phyloP scores from a whole-genome alignment of 2,329 filamentous ascomycete genomes.

The Penicillium sp. region DNA sequence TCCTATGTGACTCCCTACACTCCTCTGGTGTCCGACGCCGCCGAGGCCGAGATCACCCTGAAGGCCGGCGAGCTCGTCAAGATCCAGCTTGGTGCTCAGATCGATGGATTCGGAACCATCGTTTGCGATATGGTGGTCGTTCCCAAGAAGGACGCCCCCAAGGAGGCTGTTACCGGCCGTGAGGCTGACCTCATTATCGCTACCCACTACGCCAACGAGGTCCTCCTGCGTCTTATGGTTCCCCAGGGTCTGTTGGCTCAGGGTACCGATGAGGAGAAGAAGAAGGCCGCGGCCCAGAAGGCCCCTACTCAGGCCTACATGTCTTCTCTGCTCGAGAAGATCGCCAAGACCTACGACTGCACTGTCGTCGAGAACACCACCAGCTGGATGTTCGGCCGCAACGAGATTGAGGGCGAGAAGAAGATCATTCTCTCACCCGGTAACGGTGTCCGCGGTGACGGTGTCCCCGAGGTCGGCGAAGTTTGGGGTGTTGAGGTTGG shows the following conservation, averaged over 20 bases:
- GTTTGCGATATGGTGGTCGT: constrained; percentile 91
- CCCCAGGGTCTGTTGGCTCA: constrained; percentile 81
- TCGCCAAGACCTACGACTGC: constrained; percentile 86
- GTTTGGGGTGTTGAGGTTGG: constrained; percentile 98
- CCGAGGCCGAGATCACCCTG: constrained; percentile 76
- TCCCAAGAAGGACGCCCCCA: constrained; percentile 58
- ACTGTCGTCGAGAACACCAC: constrained; percentile 97
- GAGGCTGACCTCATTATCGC: constrained; percentile 85
- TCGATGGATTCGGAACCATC: constrained; percentile 94
- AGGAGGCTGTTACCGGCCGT: constrained; percentile 69
- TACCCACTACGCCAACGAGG: constrained; percentile 93
- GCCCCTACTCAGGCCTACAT: constrained; percentile 83
- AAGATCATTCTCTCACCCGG: constrained; percentile 88
- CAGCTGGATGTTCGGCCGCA: constrained; percentile 92
- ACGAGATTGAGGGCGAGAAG: constrained; percentile 97
- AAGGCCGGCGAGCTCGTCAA: constrained; percentile 88
- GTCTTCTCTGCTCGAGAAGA: constrained; percentile 82
- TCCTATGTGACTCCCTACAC: constrained; percentile 97
- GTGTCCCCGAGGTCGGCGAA: constrained; percentile 81
- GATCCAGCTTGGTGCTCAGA: constrained; percentile 98
- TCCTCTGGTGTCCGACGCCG: constrained; percentile 79
- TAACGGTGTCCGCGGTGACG: constrained; percentile 86
- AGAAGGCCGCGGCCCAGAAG: constrained; percentile 81
- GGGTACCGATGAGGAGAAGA: constrained; percentile 91
- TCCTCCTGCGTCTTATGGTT: constrained; percentile 85